Base-by-base conservation (phyloP, 2,329 filamentous ascomycete genomes). In the Colletotrichum sp. region DNA sequence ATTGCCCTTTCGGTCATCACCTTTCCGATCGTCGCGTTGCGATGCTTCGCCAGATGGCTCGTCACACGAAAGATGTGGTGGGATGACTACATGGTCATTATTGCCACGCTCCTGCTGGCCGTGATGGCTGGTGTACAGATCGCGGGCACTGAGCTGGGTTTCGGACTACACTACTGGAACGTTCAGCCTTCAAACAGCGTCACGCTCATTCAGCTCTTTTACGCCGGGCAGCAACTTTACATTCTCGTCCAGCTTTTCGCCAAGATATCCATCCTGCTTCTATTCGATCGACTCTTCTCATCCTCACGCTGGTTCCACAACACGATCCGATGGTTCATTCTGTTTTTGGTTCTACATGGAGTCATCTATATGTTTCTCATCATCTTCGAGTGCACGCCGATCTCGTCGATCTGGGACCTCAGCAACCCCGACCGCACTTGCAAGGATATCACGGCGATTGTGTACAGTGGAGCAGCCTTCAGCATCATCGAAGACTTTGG, bases 241-340 rank as follows among this genome's bases (percentile, higher is more conserved):
- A 76, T 78, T 3, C 59, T 79, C 2, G 68, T 80, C 64, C 79
- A 80, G 48, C 77, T 78, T 6, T 65, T 75, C 9, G 77, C 79
- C 10, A 81, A 81, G 59, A 77, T 79, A 4, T 79, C 80, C 28
- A 80, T 81, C 60, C 67, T 82, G 5, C 48, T 81, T 10, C 74
- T 81, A 48, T 78, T 77, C 71, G 77, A 57, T 32, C 78, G 76
- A 26, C 76, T 80, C 2, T 80, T 80, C 68, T 32, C 55, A 3
- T 52, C 66, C 3, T 59, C 69, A 0, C 61, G 21, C 6, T 71
- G 76, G 59, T 77, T 79, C n/a, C 71, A 76, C 8, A 63, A 63
- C 18, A 24, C 75, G 13, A 63, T 76, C 8, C 66, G 61, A 24
- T 30, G 13, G 26, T 72, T 67, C 18, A 59, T 52, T 30, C 14